Conservation (phyloP, 1,139 yeast genomes). For the Saccharomyces hybrid region DNA sequence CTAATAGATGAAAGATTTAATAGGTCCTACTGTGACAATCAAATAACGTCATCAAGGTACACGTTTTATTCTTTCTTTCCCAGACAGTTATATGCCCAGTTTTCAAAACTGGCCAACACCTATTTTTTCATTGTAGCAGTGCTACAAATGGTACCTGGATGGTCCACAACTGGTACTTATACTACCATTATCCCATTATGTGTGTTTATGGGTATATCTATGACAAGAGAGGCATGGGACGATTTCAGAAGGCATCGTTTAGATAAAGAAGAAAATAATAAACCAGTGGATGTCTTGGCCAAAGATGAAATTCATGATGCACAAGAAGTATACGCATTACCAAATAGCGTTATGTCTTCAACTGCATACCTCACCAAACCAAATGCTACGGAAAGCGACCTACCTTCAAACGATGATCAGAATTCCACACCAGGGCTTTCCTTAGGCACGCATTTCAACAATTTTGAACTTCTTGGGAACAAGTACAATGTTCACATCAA, state of each 20-base stretch:
- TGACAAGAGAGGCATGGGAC: conserved; percentile 88
- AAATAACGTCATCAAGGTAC: conserved; percentile 82
- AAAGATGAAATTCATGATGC: conserved; percentile 9
- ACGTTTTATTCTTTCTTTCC: conserved; percentile 78
- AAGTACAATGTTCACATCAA: conserved; percentile 27
- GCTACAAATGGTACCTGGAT: conserved; percentile 90
- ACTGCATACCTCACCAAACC: conserved; percentile 1
- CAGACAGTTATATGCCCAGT: conserved; percentile 81
- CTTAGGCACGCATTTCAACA: conserved; percentile 18
- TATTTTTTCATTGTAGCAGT: conserved; percentile 82
- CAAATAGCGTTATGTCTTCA: conserved; percentile 2
- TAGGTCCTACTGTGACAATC: conserved; percentile 58
- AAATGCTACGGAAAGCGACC: not conserved
- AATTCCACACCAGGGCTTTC: not conserved
- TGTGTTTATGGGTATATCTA: conserved; percentile 84
- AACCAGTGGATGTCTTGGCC: conserved; percentile 35
- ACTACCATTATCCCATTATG: conserved; percentile 87
- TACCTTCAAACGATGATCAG: not conserved
- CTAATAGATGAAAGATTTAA: conserved; percentile 58
- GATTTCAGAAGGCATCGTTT: conserved; percentile 83
- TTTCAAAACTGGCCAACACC: conserved; percentile 84
- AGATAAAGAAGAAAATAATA: conserved; percentile 78
- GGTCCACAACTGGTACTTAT: conserved; percentile 97
- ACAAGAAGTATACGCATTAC: conserved; percentile 1
- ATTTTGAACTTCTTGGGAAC: conserved; percentile 22